Conservation (phyloP, 768 basidiomycete genomes). For the Podaxis mareebaensis region DNA sequence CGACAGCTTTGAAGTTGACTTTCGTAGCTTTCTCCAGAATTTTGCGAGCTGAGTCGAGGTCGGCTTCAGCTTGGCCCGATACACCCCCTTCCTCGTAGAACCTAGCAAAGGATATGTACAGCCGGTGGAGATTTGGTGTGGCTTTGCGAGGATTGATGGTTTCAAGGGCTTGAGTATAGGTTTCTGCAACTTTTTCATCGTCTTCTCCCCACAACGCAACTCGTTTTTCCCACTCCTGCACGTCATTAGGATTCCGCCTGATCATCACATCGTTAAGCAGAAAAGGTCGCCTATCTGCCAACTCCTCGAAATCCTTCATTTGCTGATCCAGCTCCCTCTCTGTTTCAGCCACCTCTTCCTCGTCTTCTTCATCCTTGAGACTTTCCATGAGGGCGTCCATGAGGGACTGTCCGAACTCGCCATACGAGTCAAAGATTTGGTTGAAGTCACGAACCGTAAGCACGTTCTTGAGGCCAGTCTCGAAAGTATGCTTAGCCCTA, state of each 20-base stretch:
- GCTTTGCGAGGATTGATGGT: constrained; percentile 88
- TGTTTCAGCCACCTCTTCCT: constrained; percentile 72
- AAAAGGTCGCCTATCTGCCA: constrained; percentile 96
- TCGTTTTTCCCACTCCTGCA: constrained; percentile 99
- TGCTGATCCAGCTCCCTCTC: constrained; percentile 82
- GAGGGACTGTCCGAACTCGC: constrained; percentile 89
- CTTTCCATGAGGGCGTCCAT: constrained; percentile 89
- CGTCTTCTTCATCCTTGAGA: constrained; percentile 84
- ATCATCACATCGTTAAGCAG: constrained; percentile 94
- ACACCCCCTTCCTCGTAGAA: constrained; percentile 97
- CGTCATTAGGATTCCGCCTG: constrained; percentile 93
- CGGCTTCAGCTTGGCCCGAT: constrained; percentile 73
- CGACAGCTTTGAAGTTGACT: constrained; percentile 91
- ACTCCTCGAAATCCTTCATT: constrained; percentile 91
- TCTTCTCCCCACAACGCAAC: constrained; percentile 91
- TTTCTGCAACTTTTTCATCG: constrained; percentile 93
- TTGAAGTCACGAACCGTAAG: constrained; percentile 96
- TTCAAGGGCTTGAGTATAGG: constrained; percentile 86
- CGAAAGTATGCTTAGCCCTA: constrained; percentile 84
- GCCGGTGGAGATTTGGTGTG: constrained; percentile 83
- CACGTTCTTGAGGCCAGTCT: constrained; percentile 79
- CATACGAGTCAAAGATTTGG: constrained; percentile 96
- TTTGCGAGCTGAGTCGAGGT: constrained; percentile 85
- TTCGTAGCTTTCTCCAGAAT: constrained; percentile 92
- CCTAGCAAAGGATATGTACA: constrained; percentile 95